Base-by-base conservation (phyloP, 805 yeast species). In the Helenozyma baotianmanensis region DNA sequence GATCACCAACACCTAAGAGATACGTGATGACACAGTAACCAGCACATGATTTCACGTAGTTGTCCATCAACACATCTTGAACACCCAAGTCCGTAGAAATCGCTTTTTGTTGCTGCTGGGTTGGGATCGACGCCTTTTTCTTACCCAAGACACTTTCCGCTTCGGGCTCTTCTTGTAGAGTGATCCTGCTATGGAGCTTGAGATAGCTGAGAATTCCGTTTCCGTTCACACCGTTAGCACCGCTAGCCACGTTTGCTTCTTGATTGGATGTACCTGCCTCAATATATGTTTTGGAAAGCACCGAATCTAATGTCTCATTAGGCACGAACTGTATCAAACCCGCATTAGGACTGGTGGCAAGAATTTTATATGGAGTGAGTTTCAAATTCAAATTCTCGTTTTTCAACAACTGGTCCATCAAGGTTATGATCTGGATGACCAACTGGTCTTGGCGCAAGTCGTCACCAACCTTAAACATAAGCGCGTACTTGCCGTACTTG, bases 1-100 rank as follows among this genome's bases (percentile, higher is more conserved):
- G 74, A 60, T 92, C 99, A 11, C 99, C 99, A 7, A 92, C 97
- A 5, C 98, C 99, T 10, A 92, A 62, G 7, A 92, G 64, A 49
- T 92, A 92, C 0, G 98, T 92, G 15, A 92, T 84, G 1, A 92
- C 97, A 65, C 97, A 92, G 53, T 92, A 92, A 0, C 98, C 99
- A 15, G 99, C 97, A 54, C 97, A 87, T 3, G 96, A 86, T 44
- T 89, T 77, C 6, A 92, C 90, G 60, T 85, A 92, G 44, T 84
- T 90, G 48, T 92, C 97, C 96, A 92, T 86, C 0, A 80, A 85
- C 44, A 74, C 75, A 0, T 77, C 59, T 9, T 70, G 64, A 1
- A 84, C 78, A 0, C 74, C 74, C 32, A 72, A 57, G 27, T 62
- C 66, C 0, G 67, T 51, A 4, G 59, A 44, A 2, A 60, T 46